Evolutionary conservation across 139 green algal species (phyloP).

Genomic region (Zygnema cylindricum): DNA sequence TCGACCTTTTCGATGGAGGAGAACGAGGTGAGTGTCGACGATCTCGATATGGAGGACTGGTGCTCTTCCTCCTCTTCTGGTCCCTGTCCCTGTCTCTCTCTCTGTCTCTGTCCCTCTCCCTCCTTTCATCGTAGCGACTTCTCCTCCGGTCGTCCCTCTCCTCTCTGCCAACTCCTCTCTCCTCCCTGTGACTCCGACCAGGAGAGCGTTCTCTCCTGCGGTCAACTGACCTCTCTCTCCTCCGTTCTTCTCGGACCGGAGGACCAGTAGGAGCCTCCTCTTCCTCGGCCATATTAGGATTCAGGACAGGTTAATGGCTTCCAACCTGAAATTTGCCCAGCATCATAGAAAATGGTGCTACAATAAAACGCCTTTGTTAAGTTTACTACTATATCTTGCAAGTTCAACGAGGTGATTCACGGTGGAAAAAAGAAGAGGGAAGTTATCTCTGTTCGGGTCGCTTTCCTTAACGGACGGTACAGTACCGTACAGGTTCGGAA

Average conservation of each 20-base stretch:
- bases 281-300: not conserved
- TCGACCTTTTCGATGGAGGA: constrained; percentile 26
- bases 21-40: not conserved
- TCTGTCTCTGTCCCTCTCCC: not conserved
- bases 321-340: too few relatives aligned
- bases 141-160: constrained; percentile 6
- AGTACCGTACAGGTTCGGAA: too few relatives aligned
- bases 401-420: too few relatives aligned
- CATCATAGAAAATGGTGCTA: too few relatives aligned
- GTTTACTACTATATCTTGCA: too few relatives aligned
- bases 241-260: not conserved
- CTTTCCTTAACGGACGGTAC: too few relatives aligned
- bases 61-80: not conserved
- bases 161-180: not conserved
- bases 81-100: constrained; percentile 21
- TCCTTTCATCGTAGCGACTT: not conserved
- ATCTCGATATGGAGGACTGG: constrained; percentile 11
- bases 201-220: not conserved
- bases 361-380: too few relatives aligned
- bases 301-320: too few relatives aligned
- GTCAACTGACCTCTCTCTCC: constrained; percentile 6
- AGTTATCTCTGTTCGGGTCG: too few relatives aligned
- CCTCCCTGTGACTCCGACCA: not conserved
- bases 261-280: not conserved
- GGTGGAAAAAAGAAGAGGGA: too few relatives aligned